Conservation (phyloP, 345 rosid species). For the Pistacia vera region DNA sequence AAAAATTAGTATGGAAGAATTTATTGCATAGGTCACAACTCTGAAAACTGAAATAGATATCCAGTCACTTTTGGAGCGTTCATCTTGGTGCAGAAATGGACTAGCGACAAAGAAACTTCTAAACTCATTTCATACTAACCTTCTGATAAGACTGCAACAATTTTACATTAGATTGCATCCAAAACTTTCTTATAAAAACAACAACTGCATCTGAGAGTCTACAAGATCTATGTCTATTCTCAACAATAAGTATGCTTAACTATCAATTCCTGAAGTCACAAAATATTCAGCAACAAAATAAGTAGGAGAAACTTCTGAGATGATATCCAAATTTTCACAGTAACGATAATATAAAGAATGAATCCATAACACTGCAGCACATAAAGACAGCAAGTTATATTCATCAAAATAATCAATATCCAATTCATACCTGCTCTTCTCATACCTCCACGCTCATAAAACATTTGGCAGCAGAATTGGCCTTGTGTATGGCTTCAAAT, state of each 20-base stretch:
- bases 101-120: not conserved
- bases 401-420: not conserved
- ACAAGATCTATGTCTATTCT: not conserved
- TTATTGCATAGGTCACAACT: not conserved
- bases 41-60: not conserved
- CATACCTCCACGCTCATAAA: conserved; percentile 37
- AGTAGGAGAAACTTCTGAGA: not conserved
- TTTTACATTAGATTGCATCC: not conserved
- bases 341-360: not conserved
- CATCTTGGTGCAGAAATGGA: no score
- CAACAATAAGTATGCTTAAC: not conserved
- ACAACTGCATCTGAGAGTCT: not conserved
- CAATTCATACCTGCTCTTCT: conserved; percentile 37
- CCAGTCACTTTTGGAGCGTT: no score
- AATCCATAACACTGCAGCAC: not conserved
- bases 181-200: not conserved
- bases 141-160: conserved; percentile 2
- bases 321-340: not conserved
- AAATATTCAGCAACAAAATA: not conserved
- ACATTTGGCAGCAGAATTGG: conserved; percentile 51
- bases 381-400: not conserved
- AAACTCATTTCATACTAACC: not conserved
- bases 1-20: not conserved
- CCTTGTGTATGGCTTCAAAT: conserved; percentile 46
- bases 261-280: not conserved